Evolutionary conservation across 176 grass and related monocot genomes (phyloP).

Genomic region (Triticum monococcum): DNA sequence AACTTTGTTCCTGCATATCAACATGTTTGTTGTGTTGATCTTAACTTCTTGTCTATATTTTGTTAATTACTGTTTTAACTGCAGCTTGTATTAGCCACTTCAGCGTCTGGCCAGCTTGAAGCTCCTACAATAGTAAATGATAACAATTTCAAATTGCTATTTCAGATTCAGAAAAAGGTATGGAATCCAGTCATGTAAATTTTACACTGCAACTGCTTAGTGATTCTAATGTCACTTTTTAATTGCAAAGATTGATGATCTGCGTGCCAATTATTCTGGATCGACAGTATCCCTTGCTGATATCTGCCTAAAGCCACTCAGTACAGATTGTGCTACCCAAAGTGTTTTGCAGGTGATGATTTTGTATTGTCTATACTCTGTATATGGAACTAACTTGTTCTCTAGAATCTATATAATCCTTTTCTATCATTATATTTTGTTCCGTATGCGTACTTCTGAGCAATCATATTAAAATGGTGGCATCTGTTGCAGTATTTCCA

Average conservation of each 20-base stretch:
- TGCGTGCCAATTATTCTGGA: conserved; percentile 91
- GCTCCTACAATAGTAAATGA: conserved; percentile 68
- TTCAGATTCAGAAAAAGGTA: conserved; percentile 96
- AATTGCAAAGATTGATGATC: conserved; percentile 71
- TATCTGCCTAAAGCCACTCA: conserved; percentile 93
- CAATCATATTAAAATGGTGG: neutral
- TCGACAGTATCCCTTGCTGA: conserved; percentile 67
- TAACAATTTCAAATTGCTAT: conserved; percentile 91
- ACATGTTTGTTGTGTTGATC: neutral
- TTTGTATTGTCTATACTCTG: conserved; percentile 5
- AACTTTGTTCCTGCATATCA: neutral
- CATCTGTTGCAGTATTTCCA: conserved; percentile 83
- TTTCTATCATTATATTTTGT: conserved; percentile 10
- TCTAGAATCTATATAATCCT: conserved; percentile 26
- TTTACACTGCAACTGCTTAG: neutral
- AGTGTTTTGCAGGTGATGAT: conserved; percentile 91
- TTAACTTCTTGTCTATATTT: conserved; percentile 24
- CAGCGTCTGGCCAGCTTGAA: conserved; percentile 32
- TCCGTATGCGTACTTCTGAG: conserved; percentile 2
- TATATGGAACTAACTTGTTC: conserved; percentile 26
- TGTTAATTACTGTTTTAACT: conserved; percentile 26
- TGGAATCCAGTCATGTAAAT: conserved; percentile 21
- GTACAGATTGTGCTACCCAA: conserved; percentile 89
- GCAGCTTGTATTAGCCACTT: conserved; percentile 87
- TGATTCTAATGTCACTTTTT: conserved; percentile 41